phyloP scores from a whole-genome alignment of 2,329 filamentous ascomycete genomes.

The Malbranchea zuffiana region DNA sequence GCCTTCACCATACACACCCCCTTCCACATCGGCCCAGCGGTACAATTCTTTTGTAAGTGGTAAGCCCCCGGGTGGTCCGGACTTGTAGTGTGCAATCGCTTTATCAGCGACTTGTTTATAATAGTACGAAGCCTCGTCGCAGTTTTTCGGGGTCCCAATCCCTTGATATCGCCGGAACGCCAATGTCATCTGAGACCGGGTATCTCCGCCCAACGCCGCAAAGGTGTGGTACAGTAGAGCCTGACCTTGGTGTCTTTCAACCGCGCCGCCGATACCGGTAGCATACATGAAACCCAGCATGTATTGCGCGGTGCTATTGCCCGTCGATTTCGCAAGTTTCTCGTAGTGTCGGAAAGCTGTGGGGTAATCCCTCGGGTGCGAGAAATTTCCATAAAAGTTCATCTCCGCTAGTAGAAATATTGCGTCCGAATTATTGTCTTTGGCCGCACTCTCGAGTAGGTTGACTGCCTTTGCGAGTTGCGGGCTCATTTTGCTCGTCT shows the following conservation, averaged over 20 bases:
- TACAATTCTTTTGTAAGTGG: conserved; percentile 66
- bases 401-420: conserved; percentile 83
- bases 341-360: conserved; percentile 73
- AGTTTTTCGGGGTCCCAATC: conserved; percentile 75
- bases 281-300: conserved; percentile 96
- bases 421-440: conserved; percentile 57
- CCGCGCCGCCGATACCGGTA: conserved; percentile 73
- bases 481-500: conserved; percentile 24
- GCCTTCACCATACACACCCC: conserved; percentile 89
- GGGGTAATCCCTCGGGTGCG: conserved; percentile 69
- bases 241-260: conserved; percentile 78
- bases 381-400: conserved; percentile 94
- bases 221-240: conserved; percentile 91
- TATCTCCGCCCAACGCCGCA: conserved; percentile 72
- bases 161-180: conserved; percentile 77
- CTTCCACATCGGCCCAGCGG: conserved; percentile 78
- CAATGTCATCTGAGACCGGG: conserved; percentile 83
- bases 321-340: conserved; percentile 60
- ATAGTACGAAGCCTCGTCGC: conserved; percentile 72
- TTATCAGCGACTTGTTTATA: conserved; percentile 93
- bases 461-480: conserved; percentile 48
- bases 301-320: conserved; percentile 86
- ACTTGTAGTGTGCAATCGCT: conserved; percentile 74
- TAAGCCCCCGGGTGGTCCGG: conserved; percentile 81
- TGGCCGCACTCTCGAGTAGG: conserved; percentile 49